Evolutionary conservation across 2,329 filamentous ascomycete genomes (phyloP).

Genomic region (Achaetomium macrosporum): DNA sequence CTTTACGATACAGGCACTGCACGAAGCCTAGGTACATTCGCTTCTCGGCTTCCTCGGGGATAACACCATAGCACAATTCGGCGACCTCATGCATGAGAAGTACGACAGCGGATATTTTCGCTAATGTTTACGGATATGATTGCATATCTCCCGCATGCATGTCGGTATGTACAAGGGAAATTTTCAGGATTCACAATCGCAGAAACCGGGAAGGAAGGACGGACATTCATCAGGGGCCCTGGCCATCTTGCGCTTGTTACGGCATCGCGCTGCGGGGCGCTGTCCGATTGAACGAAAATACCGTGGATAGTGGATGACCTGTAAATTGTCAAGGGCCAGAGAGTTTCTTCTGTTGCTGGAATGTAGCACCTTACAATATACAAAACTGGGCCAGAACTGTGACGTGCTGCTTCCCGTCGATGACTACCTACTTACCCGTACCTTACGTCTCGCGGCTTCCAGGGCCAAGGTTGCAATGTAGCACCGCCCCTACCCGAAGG

Average conservation of each 20-base stretch:
- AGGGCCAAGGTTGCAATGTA: constrained; percentile 23
- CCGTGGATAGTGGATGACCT: too few species aligned
- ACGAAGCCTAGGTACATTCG: constrained; percentile 1
- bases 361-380: too few species aligned
- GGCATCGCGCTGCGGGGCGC: not conserved
- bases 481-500: constrained; percentile 22
- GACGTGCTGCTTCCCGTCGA: constrained; percentile 2
- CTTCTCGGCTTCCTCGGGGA: constrained; percentile 13
- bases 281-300: not conserved
- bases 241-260: not conserved
- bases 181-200: constrained; percentile 6
- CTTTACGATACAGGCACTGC: not conserved
- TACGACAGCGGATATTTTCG: not conserved
- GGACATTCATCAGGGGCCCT: not conserved
- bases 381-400: constrained; percentile 12
- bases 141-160: constrained; percentile 6
- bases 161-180: constrained; percentile 4
- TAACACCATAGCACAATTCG: constrained; percentile 16
- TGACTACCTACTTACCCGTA: constrained; percentile 10
- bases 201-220: not conserved
- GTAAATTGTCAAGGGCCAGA: too few species aligned
- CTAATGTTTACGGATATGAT: constrained; percentile 4
- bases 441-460: constrained; percentile 18
- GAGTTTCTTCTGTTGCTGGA: too few species aligned
- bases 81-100: constrained; percentile 11